Base-by-base conservation (phyloP, 23 red algal species). In the Agarophyton chilense region DNA sequence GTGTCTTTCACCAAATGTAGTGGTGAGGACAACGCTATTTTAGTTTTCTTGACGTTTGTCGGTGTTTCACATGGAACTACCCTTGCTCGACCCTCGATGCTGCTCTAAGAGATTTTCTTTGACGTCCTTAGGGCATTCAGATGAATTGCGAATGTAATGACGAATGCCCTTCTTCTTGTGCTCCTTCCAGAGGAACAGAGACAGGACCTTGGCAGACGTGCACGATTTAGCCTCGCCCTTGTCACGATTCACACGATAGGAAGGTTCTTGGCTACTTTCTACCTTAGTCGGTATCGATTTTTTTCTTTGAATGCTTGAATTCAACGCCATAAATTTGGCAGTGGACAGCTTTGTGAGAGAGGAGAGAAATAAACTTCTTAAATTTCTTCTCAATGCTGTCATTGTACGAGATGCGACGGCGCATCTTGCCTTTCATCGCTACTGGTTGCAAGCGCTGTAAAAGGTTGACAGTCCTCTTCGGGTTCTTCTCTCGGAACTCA, bases 341-440 rank as follows among this genome's bases (percentile, higher is more conserved):
- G n/a, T n/a, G n/a, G n/a, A n/a, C n/a, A n/a, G n/a, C n/a, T n/a
- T n/a, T n/a, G n/a, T n/a, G n/a, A n/a, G n/a, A n/a, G n/a, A n/a
- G n/a, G n/a, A n/a, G n/a, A n/a, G n/a, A n/a, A n/a, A 74, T 73
- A 63, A 87, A 87, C 8, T 31, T 18, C 82, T 74, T 87, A 5
- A 87, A 28, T 24, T 25, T 47, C 17, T 53, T 87, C 22, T 87
- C 82, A 5, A 73, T 34, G 4, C 29, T 43, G 13, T 87, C 63
- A 29, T 87, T 60, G 62, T 87, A 72, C 9, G 72, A 34, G 62
- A 87, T 16, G 14, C 82, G 82, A 24, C 71, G 40, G 5, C n/a
- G 61, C 1, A 87, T 87, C 52, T 87, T 60, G 17, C 26, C 11
- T 33, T 87, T 73, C 8, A 87, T 21, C 7, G 22, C 41, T 19